These are phyloP conservation scores for Globisporangium sylvaticum DNA, from an alignment of 352 stramenopile species.

Conservation along the genomic window DNA sequence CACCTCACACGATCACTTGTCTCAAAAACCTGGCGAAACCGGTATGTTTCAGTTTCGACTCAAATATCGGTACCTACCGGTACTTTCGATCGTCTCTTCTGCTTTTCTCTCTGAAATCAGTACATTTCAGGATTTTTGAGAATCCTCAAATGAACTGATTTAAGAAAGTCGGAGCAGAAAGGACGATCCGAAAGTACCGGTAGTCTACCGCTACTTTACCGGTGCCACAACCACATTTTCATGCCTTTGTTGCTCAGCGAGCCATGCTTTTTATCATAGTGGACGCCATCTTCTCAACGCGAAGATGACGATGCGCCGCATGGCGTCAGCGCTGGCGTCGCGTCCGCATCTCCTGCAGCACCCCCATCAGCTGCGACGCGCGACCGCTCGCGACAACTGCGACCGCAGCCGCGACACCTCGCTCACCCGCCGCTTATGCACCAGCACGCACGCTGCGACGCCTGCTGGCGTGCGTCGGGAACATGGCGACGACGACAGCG, in stretches of 20 bases:
- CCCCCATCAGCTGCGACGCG: neutral
- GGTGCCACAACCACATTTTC: neutral
- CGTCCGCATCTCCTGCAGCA: neutral
- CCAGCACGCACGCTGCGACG: neutral
- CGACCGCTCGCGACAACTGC: neutral
- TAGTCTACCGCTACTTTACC: too few species aligned
- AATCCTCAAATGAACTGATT: too few species aligned
- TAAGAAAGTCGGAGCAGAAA: too few species aligned
- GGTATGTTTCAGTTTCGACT: too few species aligned
- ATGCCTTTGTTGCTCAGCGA: neutral
- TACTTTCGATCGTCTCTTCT: too few species aligned
- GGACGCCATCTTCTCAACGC: neutral
- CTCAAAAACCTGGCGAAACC: too few species aligned
- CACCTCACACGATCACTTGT: neutral
- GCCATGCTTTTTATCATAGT: neutral
- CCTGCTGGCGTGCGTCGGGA: neutral
- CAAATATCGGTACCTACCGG: too few species aligned
- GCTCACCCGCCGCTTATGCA: neutral
- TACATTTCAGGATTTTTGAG: too few species aligned
- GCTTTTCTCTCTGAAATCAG: too few species aligned
- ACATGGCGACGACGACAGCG: neutral
- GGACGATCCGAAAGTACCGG: too few species aligned
- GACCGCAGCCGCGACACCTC: neutral
- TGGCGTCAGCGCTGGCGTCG: slow-evolving; percentile 7
- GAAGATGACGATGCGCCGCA: neutral